phyloP scores from a whole-genome alignment of 176 grass and related monocot species.

The Puccinellia tenuiflora region DNA sequence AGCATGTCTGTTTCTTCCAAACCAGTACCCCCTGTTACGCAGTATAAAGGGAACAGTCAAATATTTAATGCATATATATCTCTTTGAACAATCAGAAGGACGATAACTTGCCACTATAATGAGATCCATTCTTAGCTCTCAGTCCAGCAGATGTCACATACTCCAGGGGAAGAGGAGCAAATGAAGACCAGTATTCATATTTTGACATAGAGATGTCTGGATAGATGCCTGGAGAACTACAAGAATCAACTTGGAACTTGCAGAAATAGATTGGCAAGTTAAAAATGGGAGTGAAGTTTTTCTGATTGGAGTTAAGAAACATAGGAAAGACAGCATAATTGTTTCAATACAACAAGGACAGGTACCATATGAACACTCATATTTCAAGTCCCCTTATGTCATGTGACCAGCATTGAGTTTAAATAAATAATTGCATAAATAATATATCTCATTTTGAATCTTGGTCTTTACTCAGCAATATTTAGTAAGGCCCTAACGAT shows the following conservation, averaged over 20 bases:
- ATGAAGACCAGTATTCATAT: slow-evolving; percentile 91
- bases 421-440: neutral
- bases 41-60: neutral
- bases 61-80: neutral
- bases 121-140: slow-evolving; percentile 71
- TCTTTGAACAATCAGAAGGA: neutral
- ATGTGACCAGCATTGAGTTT: neutral
- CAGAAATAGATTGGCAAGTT: neutral
- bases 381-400: neutral
- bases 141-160: slow-evolving; percentile 79
- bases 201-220: slow-evolving; percentile 80
- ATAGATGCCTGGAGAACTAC: slow-evolving; percentile 62
- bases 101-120: slow-evolving; percentile 30
- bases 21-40: slow-evolving; percentile 37
- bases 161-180: slow-evolving; percentile 91
- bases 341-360: neutral
- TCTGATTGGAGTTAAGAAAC: slow-evolving; percentile 6
- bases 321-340: neutral
- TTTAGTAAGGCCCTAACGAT: neutral
- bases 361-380: neutral
- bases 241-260: slow-evolving; percentile 7
- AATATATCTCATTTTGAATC: neutral
- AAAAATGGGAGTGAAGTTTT: neutral
- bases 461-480: neutral
- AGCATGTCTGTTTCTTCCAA: slow-evolving; percentile 47